Evolutionary conservation across 768 basidiomycete species (phyloP).

Genomic region (Xerocomellus intermedius): DNA sequence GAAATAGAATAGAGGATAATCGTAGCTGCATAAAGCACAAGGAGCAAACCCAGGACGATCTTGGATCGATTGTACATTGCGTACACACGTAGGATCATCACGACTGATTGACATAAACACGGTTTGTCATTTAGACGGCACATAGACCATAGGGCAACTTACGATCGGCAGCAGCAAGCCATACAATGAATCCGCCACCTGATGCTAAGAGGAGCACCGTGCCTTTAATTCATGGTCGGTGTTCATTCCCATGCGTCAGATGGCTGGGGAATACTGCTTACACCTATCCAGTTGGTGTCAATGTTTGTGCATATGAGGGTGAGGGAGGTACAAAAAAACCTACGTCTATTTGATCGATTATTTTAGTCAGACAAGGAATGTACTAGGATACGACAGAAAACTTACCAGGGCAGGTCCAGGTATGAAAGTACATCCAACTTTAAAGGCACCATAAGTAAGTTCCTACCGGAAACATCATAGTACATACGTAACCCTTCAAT

Average conservation of each 20-base stretch:
- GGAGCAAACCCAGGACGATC: conserved; percentile 12
- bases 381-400: not conserved
- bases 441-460: not conserved
- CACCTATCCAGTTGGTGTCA: conserved; percentile 11
- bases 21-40: conserved; percentile 9
- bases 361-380: not conserved
- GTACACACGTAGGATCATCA: conserved; percentile 27
- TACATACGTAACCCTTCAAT: conserved; percentile 8
- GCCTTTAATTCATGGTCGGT: conserved; percentile 8
- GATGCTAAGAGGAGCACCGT: not conserved
- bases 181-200: conserved; percentile 11
- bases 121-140: not conserved
- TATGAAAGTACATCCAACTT: conserved; percentile 18
- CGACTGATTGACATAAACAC: conserved; percentile 2
- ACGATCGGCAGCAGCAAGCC: conserved; percentile 20
- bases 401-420: conserved; percentile 16
- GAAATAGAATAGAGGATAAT: not conserved
- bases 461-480: not conserved
- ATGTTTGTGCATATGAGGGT: not conserved
- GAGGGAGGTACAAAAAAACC: not conserved
- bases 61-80: conserved; percentile 21
- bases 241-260: not conserved
- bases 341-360: conserved; percentile 11
- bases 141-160: not conserved
- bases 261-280: not conserved